Conservation (phyloP, 2,329 filamentous ascomycete species). For the Diplodia corticola region DNA sequence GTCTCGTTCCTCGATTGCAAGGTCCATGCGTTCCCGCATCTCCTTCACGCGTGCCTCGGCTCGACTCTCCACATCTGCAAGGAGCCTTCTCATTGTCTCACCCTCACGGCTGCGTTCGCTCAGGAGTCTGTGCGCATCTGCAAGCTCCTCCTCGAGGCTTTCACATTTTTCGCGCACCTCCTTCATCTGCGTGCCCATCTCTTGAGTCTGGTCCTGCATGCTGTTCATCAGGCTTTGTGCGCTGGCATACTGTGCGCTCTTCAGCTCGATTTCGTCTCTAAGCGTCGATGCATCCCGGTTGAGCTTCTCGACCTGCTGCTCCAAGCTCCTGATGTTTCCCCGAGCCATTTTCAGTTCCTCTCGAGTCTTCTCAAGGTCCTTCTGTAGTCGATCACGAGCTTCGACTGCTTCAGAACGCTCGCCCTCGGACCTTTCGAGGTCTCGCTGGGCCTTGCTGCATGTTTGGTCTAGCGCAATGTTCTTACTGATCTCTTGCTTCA, state of each 20-base stretch:
- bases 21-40: conserved; percentile 84
- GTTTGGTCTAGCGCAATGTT: conserved; percentile 77
- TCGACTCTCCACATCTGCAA: conserved; percentile 82
- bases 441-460: conserved; percentile 70
- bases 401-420: conserved; percentile 78
- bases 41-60: conserved; percentile 82
- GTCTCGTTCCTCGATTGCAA: conserved; percentile 91
- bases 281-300: conserved; percentile 66
- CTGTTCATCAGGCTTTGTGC: conserved; percentile 83
- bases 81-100: conserved; percentile 88
- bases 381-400: conserved; percentile 67
- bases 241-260: conserved; percentile 80
- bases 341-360: conserved; percentile 64
- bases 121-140: conserved; percentile 82
- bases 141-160: conserved; percentile 86
- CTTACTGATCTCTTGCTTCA: conserved; percentile 70
- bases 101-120: conserved; percentile 86
- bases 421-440: conserved; percentile 73
- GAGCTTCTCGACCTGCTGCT: conserved; percentile 70
- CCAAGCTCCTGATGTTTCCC: conserved; percentile 68
- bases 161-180: conserved; percentile 81
- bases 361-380: conserved; percentile 70
- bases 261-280: conserved; percentile 79
- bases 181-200: conserved; percentile 88
- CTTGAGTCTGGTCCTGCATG: conserved; percentile 89